Evolutionary conservation across 2,329 filamentous ascomycete species (phyloP).

Genomic region (Monosporascus sp.): DNA sequence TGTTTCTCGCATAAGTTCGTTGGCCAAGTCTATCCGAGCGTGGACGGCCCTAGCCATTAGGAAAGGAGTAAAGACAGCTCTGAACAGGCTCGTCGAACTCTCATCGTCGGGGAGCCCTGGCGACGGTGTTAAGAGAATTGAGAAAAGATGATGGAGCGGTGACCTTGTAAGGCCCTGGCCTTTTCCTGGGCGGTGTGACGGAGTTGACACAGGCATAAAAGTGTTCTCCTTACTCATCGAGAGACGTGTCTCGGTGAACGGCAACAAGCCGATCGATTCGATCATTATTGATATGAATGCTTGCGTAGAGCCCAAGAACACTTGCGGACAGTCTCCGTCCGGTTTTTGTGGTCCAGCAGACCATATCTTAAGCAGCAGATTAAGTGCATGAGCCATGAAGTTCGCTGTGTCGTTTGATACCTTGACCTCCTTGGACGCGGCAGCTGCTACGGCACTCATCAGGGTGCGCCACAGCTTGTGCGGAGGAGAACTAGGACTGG

Average conservation of each 20-base stretch:
- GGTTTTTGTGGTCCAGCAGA: slow-evolving; percentile 49
- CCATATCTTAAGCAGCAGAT: slow-evolving; percentile 68
- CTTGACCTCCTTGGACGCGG: slow-evolving; percentile 82
- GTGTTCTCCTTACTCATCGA: slow-evolving; percentile 46
- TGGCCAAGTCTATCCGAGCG: slow-evolving; percentile 40
- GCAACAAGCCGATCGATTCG: slow-evolving; percentile 49
- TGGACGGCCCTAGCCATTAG: slow-evolving; percentile 44
- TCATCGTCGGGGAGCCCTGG: slow-evolving; percentile 43
- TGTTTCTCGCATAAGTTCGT: slow-evolving; percentile 44
- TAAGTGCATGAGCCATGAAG: slow-evolving; percentile 69
- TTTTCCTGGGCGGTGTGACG: slow-evolving; percentile 56
- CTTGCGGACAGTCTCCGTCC: slow-evolving; percentile 43
- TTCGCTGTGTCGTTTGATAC: slow-evolving; percentile 77
- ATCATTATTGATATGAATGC: slow-evolving; percentile 45
- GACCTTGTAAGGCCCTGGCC: slow-evolving; percentile 46
- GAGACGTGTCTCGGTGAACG: slow-evolving; percentile 59
- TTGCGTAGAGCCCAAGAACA: slow-evolving; percentile 52
- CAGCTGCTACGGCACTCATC: slow-evolving; percentile 58
- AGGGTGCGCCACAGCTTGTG: slow-evolving; percentile 57
- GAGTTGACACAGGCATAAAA: slow-evolving; percentile 60
- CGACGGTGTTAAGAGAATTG: slow-evolving; percentile 50
- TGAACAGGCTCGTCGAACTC: slow-evolving; percentile 40
- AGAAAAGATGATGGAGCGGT: slow-evolving; percentile 62
- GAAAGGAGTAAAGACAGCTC: slow-evolving; percentile 53
- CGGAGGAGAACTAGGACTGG: slow-evolving; percentile 49